Evolutionary conservation across 192 early-diverging fungal species (phyloP), one percentile per base, ranked within the genome.

Genomic region (Ambispora gerdemannii): DNA sequence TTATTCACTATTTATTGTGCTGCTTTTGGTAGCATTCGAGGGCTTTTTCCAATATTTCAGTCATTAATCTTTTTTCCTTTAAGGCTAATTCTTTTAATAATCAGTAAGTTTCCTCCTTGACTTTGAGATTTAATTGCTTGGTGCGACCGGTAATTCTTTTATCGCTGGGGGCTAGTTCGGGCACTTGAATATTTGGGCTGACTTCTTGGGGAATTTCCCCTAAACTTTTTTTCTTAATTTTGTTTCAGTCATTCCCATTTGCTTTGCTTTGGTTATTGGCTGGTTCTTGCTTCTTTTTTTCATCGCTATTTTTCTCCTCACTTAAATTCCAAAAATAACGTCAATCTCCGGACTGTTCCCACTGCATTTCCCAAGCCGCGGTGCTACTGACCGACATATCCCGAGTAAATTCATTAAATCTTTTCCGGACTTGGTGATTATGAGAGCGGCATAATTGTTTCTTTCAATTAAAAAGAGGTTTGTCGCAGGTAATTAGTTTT

Each of bases 11-110:
- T n/a, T n/a, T n/a, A n/a, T n/a, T n/a, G n/a, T n/a, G n/a, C n/a
- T n/a, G n/a, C n/a, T 47, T 47, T 47, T 47, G 6, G 17, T 47
- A 47, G 43, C 8, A 6, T 55, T 55, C 53, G 10, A 55, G 24
- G 4, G 53, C 53, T 25, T 55, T 55, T 20, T 55, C 53, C 53
- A 55, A 55, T 55, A 55, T 25, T 55, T 55, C 53, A 55, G 24
- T 55, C 53, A 55, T 55, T 55, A 55, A 55, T n/a, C 53, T n/a
- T 6, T 55, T 55, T 55, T 55, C 53, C 7, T 55, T 22, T 22
- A 20, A n/a, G 4, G 53, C 53, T 20, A 55, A 6, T 55, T 20
- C 6, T 25, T 55, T 55, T 55, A 55, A 55, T 25, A n/a, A 10
- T 25, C 53, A n/a, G 24, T 55, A 22, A 55, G 24, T n/a, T 11